Evolutionary conservation across 345 rosid genomes (phyloP).

Genomic region (Rhodomyrtus tomentosa): DNA sequence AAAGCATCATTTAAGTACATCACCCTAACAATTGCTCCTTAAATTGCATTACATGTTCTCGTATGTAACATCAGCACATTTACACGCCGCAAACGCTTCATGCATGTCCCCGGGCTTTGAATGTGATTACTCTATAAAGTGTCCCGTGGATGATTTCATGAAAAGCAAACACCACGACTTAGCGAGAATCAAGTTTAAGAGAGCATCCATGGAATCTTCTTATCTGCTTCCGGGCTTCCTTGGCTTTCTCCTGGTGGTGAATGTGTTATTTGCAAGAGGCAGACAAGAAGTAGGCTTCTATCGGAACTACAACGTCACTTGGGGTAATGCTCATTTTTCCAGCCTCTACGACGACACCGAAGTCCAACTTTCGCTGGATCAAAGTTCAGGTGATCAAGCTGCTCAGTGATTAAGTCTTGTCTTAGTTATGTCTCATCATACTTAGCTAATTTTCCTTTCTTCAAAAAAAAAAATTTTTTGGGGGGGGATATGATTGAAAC

Average conservation of each 20-base stretch:
- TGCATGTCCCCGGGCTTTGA: background rate
- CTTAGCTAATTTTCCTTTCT: background rate
- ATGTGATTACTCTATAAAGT: background rate
- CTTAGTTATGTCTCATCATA: background rate
- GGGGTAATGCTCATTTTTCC: background rate
- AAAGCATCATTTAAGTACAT: background rate
- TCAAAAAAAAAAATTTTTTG: no score
- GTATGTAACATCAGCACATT: background rate
- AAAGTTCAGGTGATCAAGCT: background rate
- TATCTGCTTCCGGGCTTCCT: background rate
- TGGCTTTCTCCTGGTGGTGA: background rate
- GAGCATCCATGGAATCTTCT: background rate
- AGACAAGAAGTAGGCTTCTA: background rate
- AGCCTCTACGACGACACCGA: background rate
- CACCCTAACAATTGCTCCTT: background rate
- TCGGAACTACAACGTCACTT: background rate
- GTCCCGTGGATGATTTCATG: background rate
- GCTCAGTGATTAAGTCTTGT: background rate
- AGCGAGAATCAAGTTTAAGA: background rate
- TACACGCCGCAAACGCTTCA: background rate
- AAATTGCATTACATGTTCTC: background rate
- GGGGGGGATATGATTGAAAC: background rate
- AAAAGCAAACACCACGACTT: background rate
- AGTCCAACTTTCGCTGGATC: background rate
- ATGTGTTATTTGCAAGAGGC: background rate